phyloP scores from a whole-genome alignment of 768 basidiomycete species.

The Suillus tomentosus region DNA sequence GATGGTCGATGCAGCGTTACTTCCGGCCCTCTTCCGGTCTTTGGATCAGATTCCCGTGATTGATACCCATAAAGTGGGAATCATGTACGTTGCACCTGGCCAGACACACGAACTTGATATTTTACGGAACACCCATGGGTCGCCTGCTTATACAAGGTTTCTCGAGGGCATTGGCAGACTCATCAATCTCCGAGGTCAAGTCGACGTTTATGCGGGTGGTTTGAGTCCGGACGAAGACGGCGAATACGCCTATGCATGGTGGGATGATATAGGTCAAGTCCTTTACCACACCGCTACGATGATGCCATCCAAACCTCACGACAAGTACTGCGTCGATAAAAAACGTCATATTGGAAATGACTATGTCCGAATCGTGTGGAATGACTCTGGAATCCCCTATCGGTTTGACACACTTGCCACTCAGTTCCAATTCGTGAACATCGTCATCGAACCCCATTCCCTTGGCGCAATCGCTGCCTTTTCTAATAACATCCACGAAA shows the following conservation, averaged over 20 bases:
- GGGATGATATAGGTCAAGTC: constrained; percentile 96
- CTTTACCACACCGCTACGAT: constrained; percentile 96
- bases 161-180: constrained; percentile 86
- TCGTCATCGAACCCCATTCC: constrained; percentile 94
- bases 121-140: constrained; percentile 87
- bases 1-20: constrained; percentile 53
- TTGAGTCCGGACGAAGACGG: constrained; percentile 91
- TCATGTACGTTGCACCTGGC: constrained; percentile 93
- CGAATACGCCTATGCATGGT: constrained; percentile 98
- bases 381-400: constrained; percentile 91
- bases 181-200: constrained; percentile 85
- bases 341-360: constrained; percentile 98
- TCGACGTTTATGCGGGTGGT: constrained; percentile 91
- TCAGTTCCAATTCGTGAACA: constrained; percentile 96
- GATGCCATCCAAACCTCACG: constrained; percentile 81
- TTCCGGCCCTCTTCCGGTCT: constrained; percentile 60
- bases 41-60: constrained; percentile 91
- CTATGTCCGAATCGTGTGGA: constrained; percentile 95
- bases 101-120: constrained; percentile 86
- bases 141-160: constrained; percentile 93
- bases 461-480: constrained; percentile 82
- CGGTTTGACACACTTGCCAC: constrained; percentile 89
- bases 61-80: constrained; percentile 95
- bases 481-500: constrained; percentile 82
- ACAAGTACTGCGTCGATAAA: constrained; percentile 78